Evolutionary conservation across 2,329 filamentous ascomycete genomes (phyloP), one percentile per base, ranked within the genome.

Genomic region (Helotiales sp.): DNA sequence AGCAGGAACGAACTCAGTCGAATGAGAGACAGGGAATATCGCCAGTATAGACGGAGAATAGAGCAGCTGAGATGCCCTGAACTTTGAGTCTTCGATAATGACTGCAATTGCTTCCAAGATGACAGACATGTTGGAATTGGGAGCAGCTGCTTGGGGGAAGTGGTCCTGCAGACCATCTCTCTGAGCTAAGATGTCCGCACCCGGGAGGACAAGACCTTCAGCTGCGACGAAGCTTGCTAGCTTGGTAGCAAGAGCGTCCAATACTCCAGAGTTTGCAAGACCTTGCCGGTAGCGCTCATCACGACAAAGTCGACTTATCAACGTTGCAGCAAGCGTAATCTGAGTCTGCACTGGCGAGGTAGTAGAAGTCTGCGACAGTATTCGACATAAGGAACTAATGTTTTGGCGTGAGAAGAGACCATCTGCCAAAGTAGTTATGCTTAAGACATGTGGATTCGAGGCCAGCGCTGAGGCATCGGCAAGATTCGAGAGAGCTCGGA

Each of bases 21-120:
- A 57, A 27, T 71, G 69, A 68, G 70, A 64, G 42, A 79, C 78
- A 2, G 87, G 87, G 60, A 91, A 89, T 10, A 90, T 82, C 19
- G 87, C 83, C 55, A 90, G 75, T 38, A 92, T 84, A 0, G 85
- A 81, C 1, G 87, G 87, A 1, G 88, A 88, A 58, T 83, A 87
- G 42, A 88, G 74, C 49, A 90, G 81, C 66, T 90, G 83, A 63
- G 87, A 87, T 9, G 90, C 87, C 54, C 91, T 84, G 72, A 88
- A 90, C 64, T 87, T 88, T 0, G 93, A 97, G 66, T 90, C 85
- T 60, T 86, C 83, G 50, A 96, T 83, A 48, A 97, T 88, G 46
- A 86, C 82, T 19, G 86, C 82, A 51, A 96, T 83, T 0, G 93
- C 90, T 61, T 91, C 87, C 6, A 98, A 75, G 17, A 96, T 82